phyloP scores from a whole-genome alignment of 441 rosid genomes.

The Adansonia rubrostipa region DNA sequence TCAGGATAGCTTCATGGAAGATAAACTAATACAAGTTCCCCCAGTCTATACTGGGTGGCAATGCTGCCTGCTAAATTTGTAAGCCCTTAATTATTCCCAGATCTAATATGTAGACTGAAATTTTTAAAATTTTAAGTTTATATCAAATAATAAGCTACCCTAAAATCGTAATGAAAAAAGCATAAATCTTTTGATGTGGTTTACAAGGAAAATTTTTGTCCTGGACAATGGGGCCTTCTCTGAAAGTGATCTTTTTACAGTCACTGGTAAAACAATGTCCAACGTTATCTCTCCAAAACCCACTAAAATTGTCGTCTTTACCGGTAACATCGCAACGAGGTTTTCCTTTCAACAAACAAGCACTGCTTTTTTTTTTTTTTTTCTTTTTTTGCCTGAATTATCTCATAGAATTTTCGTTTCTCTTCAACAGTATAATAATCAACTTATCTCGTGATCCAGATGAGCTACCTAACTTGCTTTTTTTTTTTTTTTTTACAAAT shows the following conservation, averaged over 20 bases:
- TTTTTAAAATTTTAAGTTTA: background rate
- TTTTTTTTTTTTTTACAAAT: background rate
- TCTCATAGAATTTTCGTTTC: background rate
- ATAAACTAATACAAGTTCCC: no score
- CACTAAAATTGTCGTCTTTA: background rate
- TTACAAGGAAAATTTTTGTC: background rate
- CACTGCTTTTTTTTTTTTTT: no score
- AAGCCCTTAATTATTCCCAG: background rate
- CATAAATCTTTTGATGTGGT: background rate
- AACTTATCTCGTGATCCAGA: slow-evolving; percentile 12
- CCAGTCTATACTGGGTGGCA: no score
- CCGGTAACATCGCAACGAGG: background rate
- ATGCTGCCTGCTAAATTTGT: background rate
- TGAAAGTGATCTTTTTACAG: background rate
- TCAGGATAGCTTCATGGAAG: background rate
- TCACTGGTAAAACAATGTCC: background rate
- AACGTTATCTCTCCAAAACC: background rate
- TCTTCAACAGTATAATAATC: background rate
- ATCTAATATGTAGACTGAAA: background rate
- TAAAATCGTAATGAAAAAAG: background rate
- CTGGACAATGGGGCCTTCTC: background rate
- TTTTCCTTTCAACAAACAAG: slow-evolving; percentile 6
- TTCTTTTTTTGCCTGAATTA: background rate
- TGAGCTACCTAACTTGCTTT: slow-evolving; percentile 27
- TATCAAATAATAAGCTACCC: background rate